Evolutionary conservation across 768 basidiomycete genomes (phyloP).

Genomic region (Suillus variegatus): DNA sequence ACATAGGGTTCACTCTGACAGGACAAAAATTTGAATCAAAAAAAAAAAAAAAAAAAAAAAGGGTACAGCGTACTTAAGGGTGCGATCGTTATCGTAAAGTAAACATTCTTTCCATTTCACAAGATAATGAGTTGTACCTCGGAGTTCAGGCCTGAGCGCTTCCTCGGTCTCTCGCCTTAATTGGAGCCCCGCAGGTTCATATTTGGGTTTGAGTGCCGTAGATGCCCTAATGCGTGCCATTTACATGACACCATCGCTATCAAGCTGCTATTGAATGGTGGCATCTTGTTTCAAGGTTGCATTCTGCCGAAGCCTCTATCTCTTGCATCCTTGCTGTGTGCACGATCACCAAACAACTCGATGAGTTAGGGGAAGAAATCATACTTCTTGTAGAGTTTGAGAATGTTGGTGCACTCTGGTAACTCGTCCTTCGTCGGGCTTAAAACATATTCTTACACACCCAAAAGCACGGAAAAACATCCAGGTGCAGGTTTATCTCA

Average conservation of each 20-base stretch:
- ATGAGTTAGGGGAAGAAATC: no score
- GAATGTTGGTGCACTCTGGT: no score
- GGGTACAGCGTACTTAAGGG: constrained; percentile 12
- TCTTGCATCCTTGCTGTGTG: no score
- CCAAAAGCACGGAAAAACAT: not conserved
- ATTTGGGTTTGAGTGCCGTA: constrained; percentile 22
- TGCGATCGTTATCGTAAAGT: not conserved
- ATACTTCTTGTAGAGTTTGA: no score
- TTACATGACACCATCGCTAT: not conserved
- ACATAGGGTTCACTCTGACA: no score
- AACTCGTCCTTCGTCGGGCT: not conserved
- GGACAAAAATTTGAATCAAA: no score
- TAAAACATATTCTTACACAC: not conserved
- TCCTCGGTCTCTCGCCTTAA: constrained; percentile 26
- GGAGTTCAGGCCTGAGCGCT: constrained; percentile 50
- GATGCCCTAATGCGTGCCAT: constrained; percentile 15
- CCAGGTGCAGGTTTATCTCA: not conserved
- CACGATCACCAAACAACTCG: no score
- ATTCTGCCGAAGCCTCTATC: no score
- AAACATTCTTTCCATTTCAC: constrained; percentile 4
- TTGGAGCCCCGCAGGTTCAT: constrained; percentile 14
- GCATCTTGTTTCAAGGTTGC: no score
- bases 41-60: no score
- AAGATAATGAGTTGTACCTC: constrained; percentile 36
- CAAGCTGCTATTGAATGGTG: no score